phyloP scores from a whole-genome alignment of 2,329 filamentous ascomycete species.

The Bipolaris victoriae region DNA sequence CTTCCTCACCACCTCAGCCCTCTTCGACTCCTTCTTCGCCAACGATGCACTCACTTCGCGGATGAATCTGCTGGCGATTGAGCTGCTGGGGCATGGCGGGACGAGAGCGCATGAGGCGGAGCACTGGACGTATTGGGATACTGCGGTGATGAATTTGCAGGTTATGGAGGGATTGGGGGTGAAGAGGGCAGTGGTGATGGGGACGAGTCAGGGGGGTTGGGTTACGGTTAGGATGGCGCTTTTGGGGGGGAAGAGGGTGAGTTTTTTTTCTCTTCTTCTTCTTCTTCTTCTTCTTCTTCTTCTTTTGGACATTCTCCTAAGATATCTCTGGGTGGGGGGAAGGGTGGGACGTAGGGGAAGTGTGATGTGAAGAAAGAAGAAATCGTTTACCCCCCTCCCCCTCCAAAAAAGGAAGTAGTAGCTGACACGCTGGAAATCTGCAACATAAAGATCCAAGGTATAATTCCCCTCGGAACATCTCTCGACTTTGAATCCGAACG shows the following conservation, averaged over 20 bases:
- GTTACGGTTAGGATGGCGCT: slow-evolving; percentile 60
- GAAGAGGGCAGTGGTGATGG: slow-evolving; percentile 55
- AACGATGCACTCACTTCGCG: slow-evolving; percentile 43
- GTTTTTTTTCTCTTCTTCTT: background rate
- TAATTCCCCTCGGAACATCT: slow-evolving; percentile 60
- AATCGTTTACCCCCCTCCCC: background rate
- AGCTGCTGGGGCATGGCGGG: slow-evolving; percentile 60
- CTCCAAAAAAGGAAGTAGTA: too few species aligned
- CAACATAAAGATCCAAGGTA: slow-evolving; percentile 54
- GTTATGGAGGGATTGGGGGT: slow-evolving; percentile 52
- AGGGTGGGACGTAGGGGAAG: too few species aligned
- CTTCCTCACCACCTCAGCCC: slow-evolving; percentile 57
- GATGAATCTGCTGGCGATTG: slow-evolving; percentile 61
- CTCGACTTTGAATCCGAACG: slow-evolving; percentile 57
- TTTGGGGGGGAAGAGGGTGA: slow-evolving; percentile 55
- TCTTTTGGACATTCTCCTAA: background rate
- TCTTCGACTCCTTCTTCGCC: slow-evolving; percentile 53
- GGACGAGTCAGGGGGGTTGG: slow-evolving; percentile 63
- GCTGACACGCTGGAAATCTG: background rate
- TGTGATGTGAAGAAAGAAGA: background rate
- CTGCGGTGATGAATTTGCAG: slow-evolving; percentile 55
- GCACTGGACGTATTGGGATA: slow-evolving; percentile 63
- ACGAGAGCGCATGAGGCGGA: slow-evolving; percentile 51
- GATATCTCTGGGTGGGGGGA: too few species aligned
- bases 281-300: background rate